These are phyloP conservation scores for Cyphellophora attinorum DNA, from an alignment of 2,329 filamentous ascomycete species.

Conservation along the genomic window DNA sequence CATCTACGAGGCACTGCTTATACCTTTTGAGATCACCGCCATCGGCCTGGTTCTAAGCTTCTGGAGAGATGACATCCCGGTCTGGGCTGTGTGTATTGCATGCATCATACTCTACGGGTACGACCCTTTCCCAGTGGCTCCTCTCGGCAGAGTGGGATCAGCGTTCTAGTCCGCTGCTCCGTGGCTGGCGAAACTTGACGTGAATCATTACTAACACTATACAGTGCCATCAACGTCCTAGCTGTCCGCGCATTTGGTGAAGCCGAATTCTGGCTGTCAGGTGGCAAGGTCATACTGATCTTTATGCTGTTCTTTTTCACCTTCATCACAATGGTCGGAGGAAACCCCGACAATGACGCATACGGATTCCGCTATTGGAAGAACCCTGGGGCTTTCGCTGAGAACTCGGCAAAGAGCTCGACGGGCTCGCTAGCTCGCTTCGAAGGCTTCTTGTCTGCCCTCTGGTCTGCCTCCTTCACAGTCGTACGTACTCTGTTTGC, in stretches of 20 bases:
- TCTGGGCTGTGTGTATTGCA: constrained; percentile 26
- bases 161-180: no score
- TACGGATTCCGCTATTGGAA: constrained; percentile 61
- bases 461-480: constrained; percentile 59
- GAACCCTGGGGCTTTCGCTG: constrained; percentile 56
- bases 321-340: constrained; percentile 71
- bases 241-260: constrained; percentile 61
- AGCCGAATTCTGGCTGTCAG: constrained; percentile 58
- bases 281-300: constrained; percentile 59
- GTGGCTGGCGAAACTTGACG: no score
- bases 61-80: constrained; percentile 28
- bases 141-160: no score
- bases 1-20: constrained; percentile 29
- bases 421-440: constrained; percentile 44
- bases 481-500: no score
- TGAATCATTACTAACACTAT: no score
- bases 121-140: constrained; percentile 6
- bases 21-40: constrained; percentile 33
- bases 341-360: constrained; percentile 59
- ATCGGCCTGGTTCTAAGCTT: constrained; percentile 30
- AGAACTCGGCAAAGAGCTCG: constrained; percentile 49
- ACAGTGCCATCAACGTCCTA: constrained; percentile 48
- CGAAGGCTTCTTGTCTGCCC: constrained; percentile 51
- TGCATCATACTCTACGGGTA: constrained; percentile 30
- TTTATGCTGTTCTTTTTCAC: constrained; percentile 62